Percentiles rank a stretch among this genome's conserved stretches.
Conservation (phyloP, 1,139 yeast genomes). For the Debaryomyces psychrophilus region DNA sequence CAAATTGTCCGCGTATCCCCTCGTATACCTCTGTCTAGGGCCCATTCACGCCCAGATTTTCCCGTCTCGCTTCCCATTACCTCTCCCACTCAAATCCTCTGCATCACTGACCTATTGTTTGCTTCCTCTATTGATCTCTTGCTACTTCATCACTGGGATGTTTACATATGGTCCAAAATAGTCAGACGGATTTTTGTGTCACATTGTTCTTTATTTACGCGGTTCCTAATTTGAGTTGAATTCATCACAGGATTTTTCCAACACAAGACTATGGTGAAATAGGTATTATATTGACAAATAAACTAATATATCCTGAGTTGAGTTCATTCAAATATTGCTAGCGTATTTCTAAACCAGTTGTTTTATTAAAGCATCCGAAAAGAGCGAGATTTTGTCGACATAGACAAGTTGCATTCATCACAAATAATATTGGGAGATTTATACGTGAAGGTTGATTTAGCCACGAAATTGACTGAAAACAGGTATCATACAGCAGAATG, state of each 20-base stretch:
- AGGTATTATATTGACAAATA: conserved; percentile 3
- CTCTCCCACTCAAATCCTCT: not conserved
- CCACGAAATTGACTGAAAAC: conserved; percentile 1
- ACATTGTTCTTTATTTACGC: conserved; percentile 12
- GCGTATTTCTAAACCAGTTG: conserved; percentile 4
- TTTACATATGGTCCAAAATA: conserved; percentile 9
- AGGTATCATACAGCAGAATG: conserved; percentile 23
- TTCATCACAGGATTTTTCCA: conserved; percentile 9
- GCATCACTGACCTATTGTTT: not conserved
- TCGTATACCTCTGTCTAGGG: too few relatives aligned
- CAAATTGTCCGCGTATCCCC: too few relatives aligned
- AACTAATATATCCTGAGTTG: not conserved
- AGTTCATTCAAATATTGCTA: conserved; percentile 7
- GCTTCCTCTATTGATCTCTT: not conserved
- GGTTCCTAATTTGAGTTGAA: conserved; percentile 12
- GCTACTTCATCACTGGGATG: not conserved
- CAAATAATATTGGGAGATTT: conserved; percentile 3
- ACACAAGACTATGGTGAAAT: conserved; percentile 9
- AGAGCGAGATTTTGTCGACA: conserved; percentile 1
- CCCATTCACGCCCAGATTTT: not conserved
- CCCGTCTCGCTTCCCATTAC: not conserved
- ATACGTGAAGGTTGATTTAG: conserved; percentile 2
- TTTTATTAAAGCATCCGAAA: not conserved
- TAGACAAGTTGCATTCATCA: conserved; percentile 2
- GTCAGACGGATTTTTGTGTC: conserved; percentile 9